Percentiles rank a stretch among this genome's conserved stretches.
phyloP scores from a whole-genome alignment of 2,329 filamentous ascomycete genomes.

The Hymenoscyphus scutula region DNA sequence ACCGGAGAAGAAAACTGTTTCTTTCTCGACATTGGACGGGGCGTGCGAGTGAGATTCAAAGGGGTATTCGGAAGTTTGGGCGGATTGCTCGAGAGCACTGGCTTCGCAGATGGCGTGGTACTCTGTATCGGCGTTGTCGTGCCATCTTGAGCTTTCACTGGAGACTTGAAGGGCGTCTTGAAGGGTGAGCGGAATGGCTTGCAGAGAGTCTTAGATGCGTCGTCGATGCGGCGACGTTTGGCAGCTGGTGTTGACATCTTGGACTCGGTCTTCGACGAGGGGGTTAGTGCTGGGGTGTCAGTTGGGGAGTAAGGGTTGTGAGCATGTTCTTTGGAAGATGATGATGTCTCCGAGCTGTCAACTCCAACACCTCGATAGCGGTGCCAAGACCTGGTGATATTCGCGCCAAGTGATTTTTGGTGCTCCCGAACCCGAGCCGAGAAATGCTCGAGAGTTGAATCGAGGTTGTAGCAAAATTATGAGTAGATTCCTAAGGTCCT shows the following conservation, averaged over 20 bases:
- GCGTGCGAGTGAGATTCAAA: slow-evolving; percentile 6
- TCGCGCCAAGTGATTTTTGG: too few relatives aligned
- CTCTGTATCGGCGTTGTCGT: slow-evolving; percentile 15
- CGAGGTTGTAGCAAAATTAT: too few relatives aligned
- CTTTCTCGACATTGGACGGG: slow-evolving; percentile 16
- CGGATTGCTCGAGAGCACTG: slow-evolving; percentile 15
- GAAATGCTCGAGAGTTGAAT: too few relatives aligned
- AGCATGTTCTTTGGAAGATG: slow-evolving; percentile 17
- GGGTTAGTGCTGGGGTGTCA: slow-evolving; percentile 33
- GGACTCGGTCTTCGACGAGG: background rate
- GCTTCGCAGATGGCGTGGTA: slow-evolving; percentile 11
- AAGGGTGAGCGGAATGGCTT: slow-evolving; percentile 74
- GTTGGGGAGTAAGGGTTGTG: slow-evolving; percentile 26
- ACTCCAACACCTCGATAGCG: background rate
- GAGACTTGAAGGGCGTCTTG: slow-evolving; percentile 42
- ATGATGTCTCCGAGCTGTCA: slow-evolving; percentile 3
- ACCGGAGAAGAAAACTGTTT: slow-evolving; percentile 34
- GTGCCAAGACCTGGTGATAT: background rate
- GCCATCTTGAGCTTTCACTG: slow-evolving; percentile 19
- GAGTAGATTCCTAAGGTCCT: too few relatives aligned
- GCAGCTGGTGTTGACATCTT: slow-evolving; percentile 49
- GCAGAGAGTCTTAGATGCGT: slow-evolving; percentile 55
- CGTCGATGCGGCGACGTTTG: slow-evolving; percentile 63
- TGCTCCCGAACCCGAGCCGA: background rate
- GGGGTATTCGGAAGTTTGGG: slow-evolving; percentile 16